Evolutionary conservation across 2,329 filamentous ascomycete species (phyloP), one percentile per base, ranked within the genome.

Genomic region (Byssochlamys sp.): DNA sequence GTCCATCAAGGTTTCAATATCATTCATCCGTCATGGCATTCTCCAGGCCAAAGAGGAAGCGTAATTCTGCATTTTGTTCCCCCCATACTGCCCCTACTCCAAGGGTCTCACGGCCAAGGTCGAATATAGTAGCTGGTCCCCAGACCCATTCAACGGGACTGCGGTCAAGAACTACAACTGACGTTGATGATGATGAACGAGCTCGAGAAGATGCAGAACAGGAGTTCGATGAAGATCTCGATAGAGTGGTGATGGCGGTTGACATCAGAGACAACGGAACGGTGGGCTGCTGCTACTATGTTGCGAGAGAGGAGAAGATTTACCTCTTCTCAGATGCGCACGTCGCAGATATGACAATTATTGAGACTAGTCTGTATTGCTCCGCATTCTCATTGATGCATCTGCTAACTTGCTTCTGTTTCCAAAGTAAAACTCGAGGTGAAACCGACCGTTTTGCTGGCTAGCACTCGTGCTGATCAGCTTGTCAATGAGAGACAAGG

Each of bases 271-370:
- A 85, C n/a, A 81, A 83, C 29, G 84, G 82, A 0, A 85, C 81
- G 0, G 79, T 96, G 19, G 92, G 92, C 0, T 96, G 91, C 70
- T 87, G 89, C 52, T 95, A 92, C 68, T 96, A 92, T 68, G 77
- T 86, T 52, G 84, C 86, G 4, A 75, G 80, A 27, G 84, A 90
- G 45, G 85, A 89, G 65, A 84, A 80, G 35, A 72, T 96, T 2
- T 87, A 83, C 58, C 78, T 96, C 50, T 85, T 95, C 68, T 85
- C 92, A 67, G 91, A 96, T 63, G 80, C 89, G 9, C 79, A 82
- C 14, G 78, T 84, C 62, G 87, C 85, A 3, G 85, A 84, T n/a
- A 69, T 83, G n/a, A 85, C 89, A 35, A 75, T 86, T 11, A 75
- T 88, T n/a, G 84, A 89, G 59, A 84, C 80, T 3, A 63, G 78